Base-by-base conservation (phyloP, 768 basidiomycete species). In the Lentinula guzmanii region DNA sequence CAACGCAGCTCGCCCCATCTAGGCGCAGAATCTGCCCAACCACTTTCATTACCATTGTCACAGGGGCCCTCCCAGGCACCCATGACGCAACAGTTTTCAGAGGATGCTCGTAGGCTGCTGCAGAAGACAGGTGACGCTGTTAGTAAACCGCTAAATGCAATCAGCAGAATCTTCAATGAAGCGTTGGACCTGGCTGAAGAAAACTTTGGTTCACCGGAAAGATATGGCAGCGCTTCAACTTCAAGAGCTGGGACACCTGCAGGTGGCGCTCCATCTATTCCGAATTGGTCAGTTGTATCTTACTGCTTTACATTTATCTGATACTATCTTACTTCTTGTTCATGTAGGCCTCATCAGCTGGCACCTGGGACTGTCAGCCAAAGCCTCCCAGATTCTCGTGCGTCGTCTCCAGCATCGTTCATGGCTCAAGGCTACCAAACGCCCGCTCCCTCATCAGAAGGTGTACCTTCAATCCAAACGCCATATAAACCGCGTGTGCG, bases 91-190 rank as follows among this genome's bases (percentile, higher is more conserved):
- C 77, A 76, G 0, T 67, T 84, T 21, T 77, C 78, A 0, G 86
- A 91, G 57, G 93, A 95, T 67, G 94, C 93, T 1, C 85, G 84
- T 42, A 82, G 88, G 24, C 82, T 96, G 34, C 79, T 96, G 48
- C 94, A 94, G 73, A 90, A 90, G 70, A 96, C 95, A 0, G 93
- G 94, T 7, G 91, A 94, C 69, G 90, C 86, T 0, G 89, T 96
- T 61, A 93, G 90, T 7, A 94, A 93, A 70, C 94, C 94, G 3
- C 80, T 97, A n/a, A 91, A 78, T 64, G 92, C 94, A 1, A 89
- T 97, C 55, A 83, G 93, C 16, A 85, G 90, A 56, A 94, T 97
- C 63, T 88, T 96, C 70, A 90, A 84, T 63, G 91, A 91, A 50
- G 93, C 91, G 0, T 74, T 94, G 10, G 90, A 93, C 66, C 82